A percentile compares a stretch with the other conserved stretches of the same genome.
These are phyloP conservation scores for Microbotryomycetes sp. DNA, from an alignment of 1,284 basidiomycete species.

Conservation along the genomic window DNA sequence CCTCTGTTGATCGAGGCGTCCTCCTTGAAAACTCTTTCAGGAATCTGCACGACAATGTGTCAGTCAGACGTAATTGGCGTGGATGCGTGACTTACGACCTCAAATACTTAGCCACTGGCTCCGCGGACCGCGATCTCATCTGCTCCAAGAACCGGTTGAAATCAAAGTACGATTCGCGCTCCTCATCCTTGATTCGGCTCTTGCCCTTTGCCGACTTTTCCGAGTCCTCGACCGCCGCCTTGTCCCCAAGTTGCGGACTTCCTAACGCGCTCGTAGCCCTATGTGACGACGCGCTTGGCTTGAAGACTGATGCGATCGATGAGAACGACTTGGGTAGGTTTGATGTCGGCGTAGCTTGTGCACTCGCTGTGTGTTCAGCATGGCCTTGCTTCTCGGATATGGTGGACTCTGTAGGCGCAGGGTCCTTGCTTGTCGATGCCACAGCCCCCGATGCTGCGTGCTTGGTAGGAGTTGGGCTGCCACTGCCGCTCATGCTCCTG, in stretches of 20 bases:
- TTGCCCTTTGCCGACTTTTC: not conserved
- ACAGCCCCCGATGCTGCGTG: not conserved
- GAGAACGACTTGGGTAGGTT: constrained; percentile 17
- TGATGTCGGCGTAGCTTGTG: not conserved
- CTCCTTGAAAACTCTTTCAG: constrained; percentile 83
- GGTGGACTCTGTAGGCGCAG: not conserved
- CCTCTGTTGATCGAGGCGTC: constrained; percentile 68
- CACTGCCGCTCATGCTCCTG: constrained; percentile 7
- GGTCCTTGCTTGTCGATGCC: too few relatives aligned
- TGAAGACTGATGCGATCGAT: constrained; percentile 22
- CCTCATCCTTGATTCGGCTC: constrained; percentile 1
- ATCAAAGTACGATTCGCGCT: constrained; percentile 51
- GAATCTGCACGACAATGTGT: constrained; percentile 51
- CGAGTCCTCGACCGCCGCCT: not conserved
- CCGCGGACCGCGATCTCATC: constrained; percentile 73
- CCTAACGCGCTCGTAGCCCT: not conserved
- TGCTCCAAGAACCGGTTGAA: constrained; percentile 85
- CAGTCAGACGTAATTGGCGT: not conserved
- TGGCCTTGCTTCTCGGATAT: not conserved
- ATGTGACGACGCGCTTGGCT: constrained; percentile 13
- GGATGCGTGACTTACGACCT: constrained; percentile 57
- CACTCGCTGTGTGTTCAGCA: too few relatives aligned
- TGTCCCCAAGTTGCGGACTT: not conserved
- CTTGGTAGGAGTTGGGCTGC: not conserved
- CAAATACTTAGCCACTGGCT: constrained; percentile 82